Base-by-base conservation (phyloP, 2,329 filamentous ascomycete genomes). In the Phialemonium atrogriseum region DNA sequence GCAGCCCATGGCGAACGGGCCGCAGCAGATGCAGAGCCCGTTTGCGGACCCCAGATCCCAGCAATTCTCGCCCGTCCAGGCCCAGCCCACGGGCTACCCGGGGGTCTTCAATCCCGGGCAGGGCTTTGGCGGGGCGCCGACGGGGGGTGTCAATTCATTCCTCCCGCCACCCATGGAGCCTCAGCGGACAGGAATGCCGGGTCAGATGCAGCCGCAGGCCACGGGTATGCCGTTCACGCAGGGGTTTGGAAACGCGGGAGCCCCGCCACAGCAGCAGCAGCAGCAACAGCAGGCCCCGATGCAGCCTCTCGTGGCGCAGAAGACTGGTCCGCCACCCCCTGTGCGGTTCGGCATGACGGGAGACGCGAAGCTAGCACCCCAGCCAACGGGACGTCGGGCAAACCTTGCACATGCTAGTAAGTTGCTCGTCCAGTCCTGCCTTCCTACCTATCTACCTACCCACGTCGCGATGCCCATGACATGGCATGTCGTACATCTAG, bases 361-460 rank as follows among this genome's bases (percentile, higher is more conserved):
- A 17, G 75, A 78, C 29, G 64, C 77, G 18, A 91, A 84, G 56
- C 62, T 96, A 47, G 70, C 74, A 38, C 78, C 88, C 18, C 91
- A 96, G 62, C 73, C 86, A 17, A 98, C 91, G 6, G 91, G 91
- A 42, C 70, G 83, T 48, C 78, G 84, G 64, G 91, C 91, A 35
- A 95, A 96, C 56, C 70, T 98, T 45, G 72, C 84, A 32, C 84
- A 93, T 76, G 91, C 91, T 51, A 98, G 89, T 96, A 80, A 82
- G 89, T 88, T 36, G 18, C 20, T 13, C 32, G n/a, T n/a, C n/a
- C n/a, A n/a, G n/a, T n/a, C n/a, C n/a, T n/a, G n/a, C n/a, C n/a
- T n/a, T n/a, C n/a, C n/a, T n/a, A n/a, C n/a, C n/a, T n/a, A n/a
- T n/a, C n/a, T n/a, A n/a, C n/a, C n/a, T n/a, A n/a, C n/a, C n/a